These are phyloP conservation scores for Boletus patriciae DNA, from an alignment of 768 basidiomycete genomes.

Conservation along the genomic window DNA sequence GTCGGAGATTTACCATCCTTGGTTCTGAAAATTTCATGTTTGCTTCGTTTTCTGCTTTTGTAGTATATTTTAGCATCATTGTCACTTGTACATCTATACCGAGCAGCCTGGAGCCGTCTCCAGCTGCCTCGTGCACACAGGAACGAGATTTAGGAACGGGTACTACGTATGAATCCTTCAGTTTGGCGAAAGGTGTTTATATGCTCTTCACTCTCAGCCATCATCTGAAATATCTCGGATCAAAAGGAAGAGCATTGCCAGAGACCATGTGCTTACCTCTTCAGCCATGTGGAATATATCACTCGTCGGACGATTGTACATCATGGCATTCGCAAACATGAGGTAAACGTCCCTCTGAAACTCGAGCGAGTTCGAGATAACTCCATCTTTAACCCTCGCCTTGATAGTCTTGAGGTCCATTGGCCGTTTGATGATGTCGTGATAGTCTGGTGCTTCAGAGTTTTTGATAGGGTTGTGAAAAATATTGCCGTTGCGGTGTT, in stretches of 20 bases:
- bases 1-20: slow-evolving; percentile 82
- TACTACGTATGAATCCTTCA: slow-evolving; percentile 60
- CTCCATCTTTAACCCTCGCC: slow-evolving; percentile 77
- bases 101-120: neutral
- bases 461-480: slow-evolving; percentile 89
- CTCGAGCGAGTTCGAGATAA: slow-evolving; percentile 78
- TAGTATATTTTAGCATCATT: slow-evolving; percentile 2
- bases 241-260: neutral
- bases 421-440: slow-evolving; percentile 88
- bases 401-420: slow-evolving; percentile 96
- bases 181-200: slow-evolving; percentile 74
- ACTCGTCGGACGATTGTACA: slow-evolving; percentile 88
- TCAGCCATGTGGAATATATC: slow-evolving; percentile 90
- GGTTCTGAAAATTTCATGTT: slow-evolving; percentile 53
- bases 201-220: slow-evolving; percentile 66
- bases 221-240: slow-evolving; percentile 52
- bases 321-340: slow-evolving; percentile 97
- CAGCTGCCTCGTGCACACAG: neutral
- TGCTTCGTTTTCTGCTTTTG: neutral
- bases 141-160: slow-evolving; percentile 26
- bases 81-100: slow-evolving; percentile 4
- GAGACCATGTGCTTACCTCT: slow-evolving; percentile 56
- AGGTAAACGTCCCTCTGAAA: slow-evolving; percentile 88
- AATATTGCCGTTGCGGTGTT: slow-evolving; percentile 85
- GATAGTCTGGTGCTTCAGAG: slow-evolving; percentile 88